Percentiles rank a stretch among this genome's conserved stretches.
These are phyloP conservation scores for Calonectria pteridis DNA, from an alignment of 2,329 filamentous ascomycete species.

Conservation along the genomic window DNA sequence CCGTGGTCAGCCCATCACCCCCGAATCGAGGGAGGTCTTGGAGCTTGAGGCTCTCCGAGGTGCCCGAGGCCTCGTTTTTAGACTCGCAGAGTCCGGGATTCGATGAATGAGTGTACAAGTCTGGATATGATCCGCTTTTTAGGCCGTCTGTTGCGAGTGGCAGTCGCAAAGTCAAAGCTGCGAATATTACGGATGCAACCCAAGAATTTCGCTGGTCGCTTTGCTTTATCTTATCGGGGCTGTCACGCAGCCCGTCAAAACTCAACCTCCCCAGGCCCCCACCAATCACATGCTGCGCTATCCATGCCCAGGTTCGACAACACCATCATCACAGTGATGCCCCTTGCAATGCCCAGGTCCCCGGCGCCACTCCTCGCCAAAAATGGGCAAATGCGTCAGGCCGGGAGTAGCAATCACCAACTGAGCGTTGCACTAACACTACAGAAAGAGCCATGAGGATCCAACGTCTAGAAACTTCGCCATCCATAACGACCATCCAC, in stretches of 20 bases:
- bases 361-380: conserved; percentile 2
- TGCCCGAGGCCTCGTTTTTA: background rate
- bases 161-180: conserved; percentile 12
- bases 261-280: conserved; percentile 2
- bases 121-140: conserved; percentile 32
- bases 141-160: conserved; percentile 14
- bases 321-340: background rate
- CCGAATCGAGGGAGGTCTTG: conserved; percentile 12
- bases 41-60: background rate
- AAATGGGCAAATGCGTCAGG: conserved; percentile 8
- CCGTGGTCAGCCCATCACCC: conserved; percentile 20
- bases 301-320: conserved; percentile 2
- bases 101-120: conserved; percentile 14
- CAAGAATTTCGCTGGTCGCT: conserved; percentile 34
- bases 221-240: conserved; percentile 44
- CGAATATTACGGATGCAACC: conserved; percentile 28
- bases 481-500: conserved; percentile 6
- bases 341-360: conserved; percentile 14
- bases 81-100: conserved; percentile 5
- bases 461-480: conserved; percentile 6
- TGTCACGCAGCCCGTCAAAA: conserved; percentile 10
- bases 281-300: conserved; percentile 31
- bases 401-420: background rate
- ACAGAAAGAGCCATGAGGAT: conserved; percentile 2
- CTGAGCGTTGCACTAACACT: conserved; percentile 6